A percentile compares a stretch with the other conserved stretches of the same genome.
Conservation (phyloP, 2,329 filamentous ascomycete genomes). For the Diaporthe nobilis region DNA sequence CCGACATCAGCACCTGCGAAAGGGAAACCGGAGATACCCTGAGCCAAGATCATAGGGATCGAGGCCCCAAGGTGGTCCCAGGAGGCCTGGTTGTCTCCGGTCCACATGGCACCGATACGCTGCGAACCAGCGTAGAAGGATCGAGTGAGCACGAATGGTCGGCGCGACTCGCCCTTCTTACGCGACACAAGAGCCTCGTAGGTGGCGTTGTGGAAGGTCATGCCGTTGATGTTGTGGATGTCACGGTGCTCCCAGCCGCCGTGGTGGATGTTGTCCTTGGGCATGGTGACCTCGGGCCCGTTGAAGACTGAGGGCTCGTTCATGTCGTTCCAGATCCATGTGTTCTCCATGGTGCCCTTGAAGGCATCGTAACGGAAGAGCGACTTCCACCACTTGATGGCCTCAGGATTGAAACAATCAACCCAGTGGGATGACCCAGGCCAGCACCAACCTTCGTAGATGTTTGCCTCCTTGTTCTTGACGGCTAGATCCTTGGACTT, state of each 20-base stretch:
- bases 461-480: slow-evolving; percentile 88
- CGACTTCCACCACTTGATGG: slow-evolving; percentile 89
- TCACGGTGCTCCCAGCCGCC: slow-evolving; percentile 97
- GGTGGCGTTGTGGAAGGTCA: slow-evolving; percentile 96
- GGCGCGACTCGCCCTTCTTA: slow-evolving; percentile 85
- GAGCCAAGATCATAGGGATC: slow-evolving; percentile 92
- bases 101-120: slow-evolving; percentile 96
- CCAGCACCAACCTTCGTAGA: slow-evolving; percentile 99
- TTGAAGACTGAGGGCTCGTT: slow-evolving; percentile 99
- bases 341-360: slow-evolving; percentile 87
- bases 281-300: slow-evolving; percentile 98
- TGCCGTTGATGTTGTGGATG: slow-evolving; percentile 93
- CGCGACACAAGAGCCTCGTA: slow-evolving; percentile 87
- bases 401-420: slow-evolving; percentile 94
- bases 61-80: slow-evolving; percentile 94
- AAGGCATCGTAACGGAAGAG: slow-evolving; percentile 92
- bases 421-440: slow-evolving; percentile 97
- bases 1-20: slow-evolving; percentile 97
- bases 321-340: slow-evolving; percentile 99
- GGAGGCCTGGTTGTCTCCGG: slow-evolving; percentile 93
- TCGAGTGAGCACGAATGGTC: slow-evolving; percentile 93
- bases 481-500: slow-evolving; percentile 87
- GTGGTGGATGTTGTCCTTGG: slow-evolving; percentile 95
- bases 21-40: slow-evolving; percentile 93
- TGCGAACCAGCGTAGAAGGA: slow-evolving; percentile 94